A percentile compares a stretch with the other conserved stretches of the same genome.
Conservation (phyloP, 2,329 filamentous ascomycete species). For the Botrytis elliptica region DNA sequence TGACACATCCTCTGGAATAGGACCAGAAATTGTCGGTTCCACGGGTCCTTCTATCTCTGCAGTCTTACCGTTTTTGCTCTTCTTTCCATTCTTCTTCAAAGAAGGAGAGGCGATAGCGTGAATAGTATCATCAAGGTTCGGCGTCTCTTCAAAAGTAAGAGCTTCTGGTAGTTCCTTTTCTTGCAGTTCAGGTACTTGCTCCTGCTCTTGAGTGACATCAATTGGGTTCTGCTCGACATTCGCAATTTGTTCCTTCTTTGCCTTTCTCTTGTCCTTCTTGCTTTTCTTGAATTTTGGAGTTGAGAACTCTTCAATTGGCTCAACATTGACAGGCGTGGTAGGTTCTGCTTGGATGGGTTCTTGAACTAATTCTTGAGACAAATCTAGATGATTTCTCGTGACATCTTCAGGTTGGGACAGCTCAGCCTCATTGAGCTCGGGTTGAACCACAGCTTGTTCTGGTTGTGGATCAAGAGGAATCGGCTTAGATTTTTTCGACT, state of each 20-base stretch:
- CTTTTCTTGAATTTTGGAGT: conserved; percentile 26
- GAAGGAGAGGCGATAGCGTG: neutral
- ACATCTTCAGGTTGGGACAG: neutral
- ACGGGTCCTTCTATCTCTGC: neutral
- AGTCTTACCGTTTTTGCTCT: neutral
- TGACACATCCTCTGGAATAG: conserved; percentile 20
- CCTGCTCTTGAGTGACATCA: conserved; percentile 1
- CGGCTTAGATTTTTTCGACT: neutral
- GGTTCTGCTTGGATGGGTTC: conserved; percentile 14
- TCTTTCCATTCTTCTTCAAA: neutral
- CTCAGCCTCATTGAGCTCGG: neutral
- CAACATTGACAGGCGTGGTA: conserved; percentile 7
- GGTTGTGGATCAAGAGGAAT: neutral
- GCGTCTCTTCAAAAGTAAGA: neutral
- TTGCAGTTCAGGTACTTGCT: neutral
- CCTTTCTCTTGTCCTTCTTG: conserved; percentile 30
- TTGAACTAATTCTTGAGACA: neutral
- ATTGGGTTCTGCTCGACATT: neutral
- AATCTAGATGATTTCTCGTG: neutral
- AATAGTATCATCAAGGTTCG: neutral
- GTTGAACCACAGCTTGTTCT: conserved; percentile 4
- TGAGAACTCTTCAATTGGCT: conserved; percentile 9
- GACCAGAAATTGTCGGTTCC: conserved; percentile 16
- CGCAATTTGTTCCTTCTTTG: conserved; percentile 23
- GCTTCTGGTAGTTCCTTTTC: neutral